Percentiles rank a stretch among this genome's conserved stretches.
Conservation (phyloP, 2,329 filamentous ascomycete species). For the Beauveria caledonica region DNA sequence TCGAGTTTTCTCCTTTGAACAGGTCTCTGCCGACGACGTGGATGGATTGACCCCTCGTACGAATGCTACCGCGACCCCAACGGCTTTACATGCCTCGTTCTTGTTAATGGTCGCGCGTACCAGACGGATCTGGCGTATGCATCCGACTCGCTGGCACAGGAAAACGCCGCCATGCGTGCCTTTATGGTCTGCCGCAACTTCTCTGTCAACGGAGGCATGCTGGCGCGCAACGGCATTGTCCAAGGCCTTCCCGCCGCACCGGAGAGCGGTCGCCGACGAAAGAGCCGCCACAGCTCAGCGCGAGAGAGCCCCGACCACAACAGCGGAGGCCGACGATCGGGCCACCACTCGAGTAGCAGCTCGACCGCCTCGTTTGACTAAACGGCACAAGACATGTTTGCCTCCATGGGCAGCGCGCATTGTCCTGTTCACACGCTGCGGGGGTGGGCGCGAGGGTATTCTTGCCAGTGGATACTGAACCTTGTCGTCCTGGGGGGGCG, state of each 20-base stretch:
- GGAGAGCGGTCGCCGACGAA: conserved; percentile 40
- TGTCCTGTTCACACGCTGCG: background rate
- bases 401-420: background rate
- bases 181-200: conserved; percentile 98
- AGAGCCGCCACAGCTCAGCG: conserved; percentile 44
- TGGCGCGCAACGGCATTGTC: conserved; percentile 59
- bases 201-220: conserved; percentile 92
- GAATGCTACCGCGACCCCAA: conserved; percentile 65
- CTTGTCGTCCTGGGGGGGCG: background rate
- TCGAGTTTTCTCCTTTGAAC: conserved; percentile 7
- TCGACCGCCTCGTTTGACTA: conserved; percentile 53
- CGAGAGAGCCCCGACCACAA: conserved; percentile 36
- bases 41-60: conserved; percentile 88
- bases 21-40: conserved; percentile 92
- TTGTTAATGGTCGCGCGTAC: conserved; percentile 95
- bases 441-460: background rate
- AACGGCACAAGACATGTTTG: conserved; percentile 12
- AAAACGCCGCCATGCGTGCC: conserved; percentile 89
- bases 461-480: background rate
- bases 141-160: conserved; percentile 73
- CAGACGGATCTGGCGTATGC: conserved; percentile 82
- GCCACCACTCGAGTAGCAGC: conserved; percentile 54
- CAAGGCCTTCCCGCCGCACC: conserved; percentile 54
- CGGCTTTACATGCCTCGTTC: conserved; percentile 82
- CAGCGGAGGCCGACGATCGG: conserved; percentile 37